These are phyloP conservation scores for Astrephomene gubernaculifera DNA, from an alignment of 139 green algal genomes.

Conservation along the genomic window DNA sequence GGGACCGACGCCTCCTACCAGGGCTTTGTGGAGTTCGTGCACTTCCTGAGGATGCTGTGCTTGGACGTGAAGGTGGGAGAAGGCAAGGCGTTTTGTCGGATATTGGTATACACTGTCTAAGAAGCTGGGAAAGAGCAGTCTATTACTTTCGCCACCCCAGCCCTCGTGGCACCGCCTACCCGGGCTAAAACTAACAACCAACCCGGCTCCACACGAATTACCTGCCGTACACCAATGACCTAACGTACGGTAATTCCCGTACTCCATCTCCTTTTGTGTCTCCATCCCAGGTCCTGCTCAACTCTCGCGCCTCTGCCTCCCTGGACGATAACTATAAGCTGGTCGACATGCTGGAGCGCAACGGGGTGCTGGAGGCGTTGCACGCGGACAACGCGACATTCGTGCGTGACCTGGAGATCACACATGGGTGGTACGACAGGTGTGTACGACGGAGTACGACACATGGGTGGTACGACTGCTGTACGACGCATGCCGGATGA, in stretches of 20 bases:
- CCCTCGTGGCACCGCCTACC: no score
- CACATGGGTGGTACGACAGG: conserved; percentile 25
- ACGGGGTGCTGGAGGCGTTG: background rate
- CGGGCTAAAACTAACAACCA: no score
- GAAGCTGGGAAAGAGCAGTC: no score
- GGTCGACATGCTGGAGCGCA: background rate
- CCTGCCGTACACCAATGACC: no score
- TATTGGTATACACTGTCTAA: no score
- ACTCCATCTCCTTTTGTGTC: background rate
- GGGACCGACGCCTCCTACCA: background rate
- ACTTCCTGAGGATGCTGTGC: background rate
- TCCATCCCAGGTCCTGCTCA: conserved; percentile 21
- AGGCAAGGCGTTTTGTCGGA: no score
- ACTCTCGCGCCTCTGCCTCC: background rate
- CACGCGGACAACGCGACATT: background rate
- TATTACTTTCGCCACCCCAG: no score
- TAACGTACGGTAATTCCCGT: no score
- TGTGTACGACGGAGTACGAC: background rate
- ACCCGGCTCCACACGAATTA: no score
- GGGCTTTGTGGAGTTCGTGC: background rate
- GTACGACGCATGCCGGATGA: no score
- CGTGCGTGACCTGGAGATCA: background rate
- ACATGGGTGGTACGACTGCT: no score
- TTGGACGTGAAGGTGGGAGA: conserved; percentile 10
- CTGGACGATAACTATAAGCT: conserved; percentile 16